phyloP scores from a whole-genome alignment of 148 eudicot genomes.

The Nepenthes gracilis region DNA sequence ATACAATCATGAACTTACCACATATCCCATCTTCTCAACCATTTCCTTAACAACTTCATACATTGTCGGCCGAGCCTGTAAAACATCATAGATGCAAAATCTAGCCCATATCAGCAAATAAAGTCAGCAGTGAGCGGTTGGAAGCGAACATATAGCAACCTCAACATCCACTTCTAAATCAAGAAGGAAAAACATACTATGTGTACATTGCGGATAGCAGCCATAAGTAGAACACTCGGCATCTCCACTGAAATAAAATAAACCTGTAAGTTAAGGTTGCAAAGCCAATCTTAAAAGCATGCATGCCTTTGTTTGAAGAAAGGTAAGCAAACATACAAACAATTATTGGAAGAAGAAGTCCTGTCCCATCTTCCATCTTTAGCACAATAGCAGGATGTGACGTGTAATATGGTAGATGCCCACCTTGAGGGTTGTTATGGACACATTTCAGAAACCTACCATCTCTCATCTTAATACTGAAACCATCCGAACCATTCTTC shows the following conservation, averaged over 20 bases:
- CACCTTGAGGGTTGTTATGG: conserved; percentile 77
- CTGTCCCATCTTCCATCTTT: conserved; percentile 97
- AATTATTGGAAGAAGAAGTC: conserved; percentile 84
- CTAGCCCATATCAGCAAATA: conserved; percentile 5
- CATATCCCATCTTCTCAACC: conserved; percentile 94
- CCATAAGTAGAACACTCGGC: conserved; percentile 87
- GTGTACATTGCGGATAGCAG: conserved; percentile 80
- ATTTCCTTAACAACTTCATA: conserved; percentile 85
- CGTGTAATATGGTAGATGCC: conserved; percentile 80
- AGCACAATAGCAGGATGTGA: conserved; percentile 96
- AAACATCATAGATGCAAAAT: conserved; percentile 1
- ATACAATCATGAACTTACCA: conserved; percentile 28
- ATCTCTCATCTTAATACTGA: conserved; percentile 82
- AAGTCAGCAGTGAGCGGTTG: neutral
- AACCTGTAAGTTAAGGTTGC: neutral
- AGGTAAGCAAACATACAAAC: conserved; percentile 55
- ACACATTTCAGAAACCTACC: conserved; percentile 71
- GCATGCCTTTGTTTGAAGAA: conserved; percentile 5
- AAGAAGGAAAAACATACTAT: conserved; percentile 37
- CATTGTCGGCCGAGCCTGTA: conserved; percentile 90
- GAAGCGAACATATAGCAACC: neutral
- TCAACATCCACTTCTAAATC: neutral
- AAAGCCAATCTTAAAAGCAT: neutral
- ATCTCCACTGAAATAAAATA: conserved; percentile 68
- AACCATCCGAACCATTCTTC: conserved; percentile 79